These are phyloP conservation scores for Rhizophagus sp. DNA, from an alignment of 192 early-diverging fungal genomes.

Conservation along the genomic window DNA sequence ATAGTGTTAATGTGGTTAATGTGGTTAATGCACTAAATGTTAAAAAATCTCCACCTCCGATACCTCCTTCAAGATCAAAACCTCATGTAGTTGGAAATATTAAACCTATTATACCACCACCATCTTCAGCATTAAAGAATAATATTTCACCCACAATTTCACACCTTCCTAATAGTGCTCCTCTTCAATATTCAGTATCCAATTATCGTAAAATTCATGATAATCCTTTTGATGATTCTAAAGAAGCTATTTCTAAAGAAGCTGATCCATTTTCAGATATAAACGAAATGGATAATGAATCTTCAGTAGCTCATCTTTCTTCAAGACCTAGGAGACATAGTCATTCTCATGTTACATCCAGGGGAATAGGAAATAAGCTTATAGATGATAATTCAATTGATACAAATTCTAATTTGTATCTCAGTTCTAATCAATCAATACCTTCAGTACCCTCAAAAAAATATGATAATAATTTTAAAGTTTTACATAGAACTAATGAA, in stretches of 20 bases:
- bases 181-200: background rate
- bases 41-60: background rate
- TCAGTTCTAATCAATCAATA: background rate
- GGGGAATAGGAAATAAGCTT: background rate
- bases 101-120: background rate
- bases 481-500: background rate
- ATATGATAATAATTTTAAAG: background rate
- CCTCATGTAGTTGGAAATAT: background rate
- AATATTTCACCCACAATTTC: background rate
- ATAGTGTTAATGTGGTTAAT: background rate
- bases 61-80: background rate
- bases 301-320: background rate
- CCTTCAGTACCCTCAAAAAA: background rate
- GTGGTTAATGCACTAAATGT: background rate
- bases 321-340: background rate
- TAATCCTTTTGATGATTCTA: constrained; percentile 25
- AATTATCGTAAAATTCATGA: background rate
- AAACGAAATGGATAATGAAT: constrained; percentile 14
- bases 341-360: background rate
- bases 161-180: background rate
- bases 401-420: no score
- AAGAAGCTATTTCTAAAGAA: constrained; percentile 8
- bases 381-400: no score
- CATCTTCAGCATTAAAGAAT: background rate
- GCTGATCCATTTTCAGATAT: constrained; percentile 25